These are phyloP conservation scores for Graphium sp. DNA, from an alignment of 2,329 filamentous ascomycete genomes.

Conservation along the genomic window DNA sequence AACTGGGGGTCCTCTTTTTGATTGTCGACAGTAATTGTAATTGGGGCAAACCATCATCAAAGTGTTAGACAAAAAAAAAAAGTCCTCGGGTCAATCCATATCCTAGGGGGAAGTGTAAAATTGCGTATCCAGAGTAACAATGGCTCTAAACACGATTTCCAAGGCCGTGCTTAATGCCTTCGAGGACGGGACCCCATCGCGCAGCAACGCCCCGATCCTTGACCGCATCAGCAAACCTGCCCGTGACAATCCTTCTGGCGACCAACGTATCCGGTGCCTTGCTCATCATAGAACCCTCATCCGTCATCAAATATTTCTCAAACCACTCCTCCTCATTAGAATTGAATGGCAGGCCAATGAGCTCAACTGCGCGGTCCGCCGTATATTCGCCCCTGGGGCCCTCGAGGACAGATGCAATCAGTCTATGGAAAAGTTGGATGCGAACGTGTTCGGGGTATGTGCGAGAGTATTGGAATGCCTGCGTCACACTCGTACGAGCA, in stretches of 20 bases:
- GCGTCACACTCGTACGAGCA: constrained; percentile 47
- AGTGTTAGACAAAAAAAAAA: too few species aligned
- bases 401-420: constrained; percentile 42
- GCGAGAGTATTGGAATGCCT: constrained; percentile 59
- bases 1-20: too few species aligned
- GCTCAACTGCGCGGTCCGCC: constrained; percentile 45
- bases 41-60: too few species aligned
- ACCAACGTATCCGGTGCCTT: constrained; percentile 57
- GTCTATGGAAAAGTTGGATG: constrained; percentile 46
- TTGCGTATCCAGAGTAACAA: too few species aligned
- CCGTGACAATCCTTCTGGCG: constrained; percentile 55
- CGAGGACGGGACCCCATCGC: constrained; percentile 30
- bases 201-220: constrained; percentile 23
- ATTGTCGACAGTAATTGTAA: too few species aligned
- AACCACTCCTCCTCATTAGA: constrained; percentile 58
- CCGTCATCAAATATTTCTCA: constrained; percentile 46
- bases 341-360: constrained; percentile 59
- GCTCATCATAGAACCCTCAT: constrained; percentile 46
- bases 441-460: constrained; percentile 44
- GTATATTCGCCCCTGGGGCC: constrained; percentile 17
- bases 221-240: constrained; percentile 33
- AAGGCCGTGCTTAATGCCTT: constrained; percentile 30
- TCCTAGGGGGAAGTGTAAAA: too few species aligned
- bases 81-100: too few species aligned
- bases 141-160: constrained; percentile 5